Percentiles rank a stretch among this genome's conserved stretches.
These are phyloP conservation scores for Begonia fuchsioides DNA, from an alignment of 306 rosid genomes.

Conservation along the genomic window DNA sequence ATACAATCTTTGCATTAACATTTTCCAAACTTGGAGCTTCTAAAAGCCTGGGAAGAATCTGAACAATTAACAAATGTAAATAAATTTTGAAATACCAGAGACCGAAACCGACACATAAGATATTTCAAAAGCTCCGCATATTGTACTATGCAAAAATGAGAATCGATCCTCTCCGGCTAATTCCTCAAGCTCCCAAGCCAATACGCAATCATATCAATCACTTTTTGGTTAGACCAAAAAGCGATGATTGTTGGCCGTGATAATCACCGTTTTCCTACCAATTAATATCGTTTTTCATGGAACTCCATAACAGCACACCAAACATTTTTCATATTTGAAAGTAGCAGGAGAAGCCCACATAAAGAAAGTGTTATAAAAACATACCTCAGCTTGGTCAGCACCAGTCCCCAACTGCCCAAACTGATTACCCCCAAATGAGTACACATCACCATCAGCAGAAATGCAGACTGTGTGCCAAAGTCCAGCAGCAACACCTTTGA, in stretches of 20 bases:
- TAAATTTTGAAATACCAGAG: too few relatives aligned
- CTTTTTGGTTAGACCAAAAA: too few relatives aligned
- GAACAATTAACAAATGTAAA: slow-evolving; percentile 2
- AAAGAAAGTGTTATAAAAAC: background rate
- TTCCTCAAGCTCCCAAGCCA: slow-evolving; percentile 1
- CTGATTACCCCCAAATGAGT: slow-evolving; percentile 86
- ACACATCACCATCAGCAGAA: slow-evolving; percentile 77
- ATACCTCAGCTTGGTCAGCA: slow-evolving; percentile 77
- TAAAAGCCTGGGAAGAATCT: slow-evolving; percentile 72
- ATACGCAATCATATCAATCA: background rate
- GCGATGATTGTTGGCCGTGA: background rate
- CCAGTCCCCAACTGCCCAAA: slow-evolving; percentile 98
- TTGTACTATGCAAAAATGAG: too few relatives aligned
- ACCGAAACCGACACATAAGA: too few relatives aligned
- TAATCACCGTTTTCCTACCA: background rate
- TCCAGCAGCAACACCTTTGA: slow-evolving; percentile 74
- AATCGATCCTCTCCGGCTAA: background rate
- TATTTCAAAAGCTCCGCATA: too few relatives aligned
- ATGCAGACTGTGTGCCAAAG: slow-evolving; percentile 86
- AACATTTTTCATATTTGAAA: background rate
- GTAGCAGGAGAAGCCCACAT: background rate
- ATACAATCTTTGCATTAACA: slow-evolving; percentile 38
- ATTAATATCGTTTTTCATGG: too few relatives aligned
- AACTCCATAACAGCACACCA: too few relatives aligned
- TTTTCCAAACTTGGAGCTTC: slow-evolving; percentile 81